Evolutionary conservation across 176 grass and related monocot species (phyloP), one percentile per base, ranked within the genome.

Genomic region (Phoenix roebelenii): DNA sequence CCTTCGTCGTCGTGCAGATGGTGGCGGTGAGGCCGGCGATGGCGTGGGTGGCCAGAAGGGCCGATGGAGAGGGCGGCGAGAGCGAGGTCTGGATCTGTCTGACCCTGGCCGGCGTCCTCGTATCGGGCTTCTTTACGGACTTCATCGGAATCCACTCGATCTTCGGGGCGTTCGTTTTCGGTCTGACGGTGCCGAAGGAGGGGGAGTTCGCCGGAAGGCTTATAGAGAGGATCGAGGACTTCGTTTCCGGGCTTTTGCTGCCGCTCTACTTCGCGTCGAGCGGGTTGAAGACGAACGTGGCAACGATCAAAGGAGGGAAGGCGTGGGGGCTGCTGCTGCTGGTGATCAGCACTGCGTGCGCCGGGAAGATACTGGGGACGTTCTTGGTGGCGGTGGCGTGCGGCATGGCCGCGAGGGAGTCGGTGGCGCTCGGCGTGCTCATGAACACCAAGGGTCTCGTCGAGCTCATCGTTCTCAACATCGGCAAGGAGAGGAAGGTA

Each of bases 361-460:
- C 71, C 0, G 82, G 85, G 1, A 89, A 95, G 76, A 83, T 95
- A 35, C 14, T 23, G 0, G 85, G 85, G 0, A 89, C 82, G 3
- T 85, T 89, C 57, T 72, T 53, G 2, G 85, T 89, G 15, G 90
- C 85, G 5, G 55, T 89, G 59, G 85, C 69, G 25, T 89, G 85
- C 65, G 72, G 72, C 18, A 95, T 95, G 90, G 60, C 70, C 0
- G 51, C 75, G 1, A 10, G 65, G 30, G 90, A 95, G 58, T 72
- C 85, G 2, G 0, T 89, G 15, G 74, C 84, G 58, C 82, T 89
- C 0, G 90, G 90, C 0, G 73, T 89, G 0, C 61, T 89, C 0
- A 95, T 95, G 90, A 95, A 86, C 71, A 95, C 90, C 59, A 95
- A 95, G 76, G 90, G 90, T 0, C 82, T 95, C 57, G 85, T 95